A percentile compares a stretch with the other conserved stretches of the same genome.
Conservation (phyloP, 352 stramenopile genomes). For the Phytopythium sindhum region DNA sequence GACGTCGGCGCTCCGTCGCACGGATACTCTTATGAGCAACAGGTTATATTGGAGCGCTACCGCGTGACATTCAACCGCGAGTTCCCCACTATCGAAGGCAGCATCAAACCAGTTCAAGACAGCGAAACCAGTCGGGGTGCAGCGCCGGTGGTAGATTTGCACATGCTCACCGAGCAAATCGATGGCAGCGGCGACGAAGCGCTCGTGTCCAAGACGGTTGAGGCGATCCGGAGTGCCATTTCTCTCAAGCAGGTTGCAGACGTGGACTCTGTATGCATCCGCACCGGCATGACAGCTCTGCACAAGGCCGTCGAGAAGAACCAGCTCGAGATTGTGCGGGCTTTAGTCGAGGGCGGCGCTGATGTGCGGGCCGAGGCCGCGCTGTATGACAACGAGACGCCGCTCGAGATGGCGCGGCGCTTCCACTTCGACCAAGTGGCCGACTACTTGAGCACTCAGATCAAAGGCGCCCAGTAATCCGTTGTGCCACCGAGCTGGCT, state of each 20-base stretch:
- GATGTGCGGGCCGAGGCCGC: slow-evolving; percentile 31
- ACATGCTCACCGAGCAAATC: slow-evolving; percentile 40
- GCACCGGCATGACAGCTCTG: slow-evolving; percentile 59
- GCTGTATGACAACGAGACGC: slow-evolving; percentile 62
- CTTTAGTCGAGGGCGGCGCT: slow-evolving; percentile 39
- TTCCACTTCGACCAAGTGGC: slow-evolving; percentile 49
- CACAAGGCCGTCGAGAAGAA: slow-evolving; percentile 69
- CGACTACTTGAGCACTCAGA: slow-evolving; percentile 13
- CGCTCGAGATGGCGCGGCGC: slow-evolving; percentile 52
- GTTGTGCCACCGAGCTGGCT: too few relatives aligned
- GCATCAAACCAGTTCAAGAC: neutral
- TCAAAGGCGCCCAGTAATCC: neutral
- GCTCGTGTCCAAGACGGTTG: slow-evolving; percentile 11
- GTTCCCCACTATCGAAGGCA: slow-evolving; percentile 25
- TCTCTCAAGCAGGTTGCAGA: slow-evolving; percentile 3
- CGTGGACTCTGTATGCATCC: slow-evolving; percentile 42
- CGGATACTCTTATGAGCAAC: slow-evolving; percentile 56
- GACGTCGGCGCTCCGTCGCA: slow-evolving; percentile 21
- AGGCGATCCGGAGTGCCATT: slow-evolving; percentile 15
- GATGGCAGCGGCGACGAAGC: slow-evolving; percentile 11
- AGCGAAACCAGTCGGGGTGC: slow-evolving; percentile 7
- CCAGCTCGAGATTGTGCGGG: slow-evolving; percentile 40
- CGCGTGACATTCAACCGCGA: slow-evolving; percentile 38
- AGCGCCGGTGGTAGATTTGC: slow-evolving; percentile 25
- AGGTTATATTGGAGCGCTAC: slow-evolving; percentile 56